Conservation (phyloP, 2,329 filamentous ascomycete species). For the Arthrocladium fulminans region DNA sequence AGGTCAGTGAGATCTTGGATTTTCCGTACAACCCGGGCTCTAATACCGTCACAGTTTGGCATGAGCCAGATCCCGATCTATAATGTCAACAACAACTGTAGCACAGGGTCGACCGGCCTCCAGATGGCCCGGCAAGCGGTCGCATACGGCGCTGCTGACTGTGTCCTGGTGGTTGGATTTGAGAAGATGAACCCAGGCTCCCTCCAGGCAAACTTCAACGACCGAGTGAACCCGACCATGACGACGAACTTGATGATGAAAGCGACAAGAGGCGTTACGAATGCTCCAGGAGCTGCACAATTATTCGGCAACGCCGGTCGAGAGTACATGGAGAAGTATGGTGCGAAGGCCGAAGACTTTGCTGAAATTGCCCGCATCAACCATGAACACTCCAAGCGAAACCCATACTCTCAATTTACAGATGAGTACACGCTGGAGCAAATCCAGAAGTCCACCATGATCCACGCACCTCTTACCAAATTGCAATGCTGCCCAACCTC, state of each 20-base stretch:
- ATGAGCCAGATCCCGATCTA: conserved; percentile 94
- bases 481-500: conserved; percentile 98
- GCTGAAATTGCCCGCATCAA: conserved; percentile 90
- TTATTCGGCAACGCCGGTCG: conserved; percentile 90
- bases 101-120: conserved; percentile 85
- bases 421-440: conserved; percentile 84
- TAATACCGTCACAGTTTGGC: too few relatives aligned
- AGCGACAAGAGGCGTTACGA: conserved; percentile 68
- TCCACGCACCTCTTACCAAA: conserved; percentile 84
- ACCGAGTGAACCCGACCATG: conserved; percentile 69
- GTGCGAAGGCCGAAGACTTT: conserved; percentile 76
- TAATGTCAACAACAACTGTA: conserved; percentile 99
- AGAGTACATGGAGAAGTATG: conserved; percentile 95
- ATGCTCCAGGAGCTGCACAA: conserved; percentile 78
- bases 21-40: too few relatives aligned
- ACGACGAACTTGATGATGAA: conserved; percentile 71
- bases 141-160: conserved; percentile 71
- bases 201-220: conserved; percentile 73
- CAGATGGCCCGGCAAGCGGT: conserved; percentile 76
- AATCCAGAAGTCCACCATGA: conserved; percentile 64
- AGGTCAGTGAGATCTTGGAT: too few relatives aligned
- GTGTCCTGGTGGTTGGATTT: conserved; percentile 84
- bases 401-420: conserved; percentile 97
- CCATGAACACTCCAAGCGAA: conserved; percentile 81
- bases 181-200: conserved; percentile 98